Evolutionary conservation across 1,284 basidiomycete species (phyloP).

Genomic region (Rhodotorula mucilaginosa): DNA sequence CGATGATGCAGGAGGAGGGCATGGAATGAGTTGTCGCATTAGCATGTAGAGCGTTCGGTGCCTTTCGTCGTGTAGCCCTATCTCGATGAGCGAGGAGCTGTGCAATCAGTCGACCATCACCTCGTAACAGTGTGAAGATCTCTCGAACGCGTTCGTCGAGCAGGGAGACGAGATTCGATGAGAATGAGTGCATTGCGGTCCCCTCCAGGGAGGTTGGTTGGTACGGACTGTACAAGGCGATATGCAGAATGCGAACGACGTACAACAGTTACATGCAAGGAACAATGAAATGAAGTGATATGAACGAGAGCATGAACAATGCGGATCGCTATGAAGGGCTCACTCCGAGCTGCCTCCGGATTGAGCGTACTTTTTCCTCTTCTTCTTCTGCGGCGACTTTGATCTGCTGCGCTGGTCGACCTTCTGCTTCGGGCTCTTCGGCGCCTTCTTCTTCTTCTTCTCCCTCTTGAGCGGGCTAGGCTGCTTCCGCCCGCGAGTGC

Average conservation of each 20-base stretch:
- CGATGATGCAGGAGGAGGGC: conserved; percentile 17
- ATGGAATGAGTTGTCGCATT: neutral
- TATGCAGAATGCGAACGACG: too few relatives aligned
- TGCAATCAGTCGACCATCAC: too few relatives aligned
- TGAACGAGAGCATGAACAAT: too few relatives aligned
- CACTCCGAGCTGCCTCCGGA: neutral
- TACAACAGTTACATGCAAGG: too few relatives aligned
- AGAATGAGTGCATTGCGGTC: neutral
- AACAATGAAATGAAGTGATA: too few relatives aligned
- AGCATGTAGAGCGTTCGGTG: neutral
- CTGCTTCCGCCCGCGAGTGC: too few relatives aligned
- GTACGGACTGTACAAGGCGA: neutral
- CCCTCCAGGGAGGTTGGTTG: too few relatives aligned
- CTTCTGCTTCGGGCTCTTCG: neutral
- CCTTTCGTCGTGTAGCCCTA: neutral
- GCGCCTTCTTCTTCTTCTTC: neutral
- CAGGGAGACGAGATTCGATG: neutral
- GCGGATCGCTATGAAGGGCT: too few relatives aligned
- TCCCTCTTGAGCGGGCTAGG: neutral
- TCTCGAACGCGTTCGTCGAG: too few relatives aligned
- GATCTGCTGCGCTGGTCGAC: neutral
- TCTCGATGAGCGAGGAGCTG: too few relatives aligned
- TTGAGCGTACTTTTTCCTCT: neutral
- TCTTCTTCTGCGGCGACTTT: neutral
- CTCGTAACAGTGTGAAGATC: too few relatives aligned